Conservation (phyloP, 2,329 filamentous ascomycete species). For the Claviceps capensis region DNA sequence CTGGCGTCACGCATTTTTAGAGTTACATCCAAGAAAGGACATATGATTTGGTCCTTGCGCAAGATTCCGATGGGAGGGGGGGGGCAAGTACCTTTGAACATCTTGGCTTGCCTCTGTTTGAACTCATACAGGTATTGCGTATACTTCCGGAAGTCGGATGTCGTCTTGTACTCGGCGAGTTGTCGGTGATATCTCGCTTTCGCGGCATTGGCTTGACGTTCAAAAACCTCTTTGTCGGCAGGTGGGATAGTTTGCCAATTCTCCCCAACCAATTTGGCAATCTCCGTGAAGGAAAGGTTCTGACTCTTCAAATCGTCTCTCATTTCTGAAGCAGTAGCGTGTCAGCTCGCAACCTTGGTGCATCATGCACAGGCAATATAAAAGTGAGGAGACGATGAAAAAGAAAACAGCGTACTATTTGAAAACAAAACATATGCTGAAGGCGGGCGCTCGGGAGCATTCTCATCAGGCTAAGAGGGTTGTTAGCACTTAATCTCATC, state of each 20-base stretch:
- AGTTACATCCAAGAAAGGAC: neutral
- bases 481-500: neutral
- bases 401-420: slow-evolving; percentile 46
- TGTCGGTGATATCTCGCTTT: slow-evolving; percentile 69
- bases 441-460: slow-evolving; percentile 66
- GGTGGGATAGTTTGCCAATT: slow-evolving; percentile 62
- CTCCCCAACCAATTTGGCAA: slow-evolving; percentile 70
- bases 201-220: slow-evolving; percentile 55
- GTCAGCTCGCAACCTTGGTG: neutral
- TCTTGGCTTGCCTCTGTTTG: slow-evolving; percentile 54
- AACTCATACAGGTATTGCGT: slow-evolving; percentile 63
- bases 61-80: too few species aligned
- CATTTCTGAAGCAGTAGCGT: slow-evolving; percentile 40
- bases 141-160: slow-evolving; percentile 53
- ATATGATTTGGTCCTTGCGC: neutral
- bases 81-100: slow-evolving; percentile 38
- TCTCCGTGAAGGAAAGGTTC: slow-evolving; percentile 68
- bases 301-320: slow-evolving; percentile 65
- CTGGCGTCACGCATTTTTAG: slow-evolving; percentile 6
- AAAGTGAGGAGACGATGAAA: neutral
- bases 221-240: slow-evolving; percentile 56
- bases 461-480: slow-evolving; percentile 49
- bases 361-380: too few species aligned
- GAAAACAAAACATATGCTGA: slow-evolving; percentile 80
- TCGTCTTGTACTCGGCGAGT: slow-evolving; percentile 65